Evolutionary conservation across 306 rosid species (phyloP).

Genomic region (Cicer bijugum): DNA sequence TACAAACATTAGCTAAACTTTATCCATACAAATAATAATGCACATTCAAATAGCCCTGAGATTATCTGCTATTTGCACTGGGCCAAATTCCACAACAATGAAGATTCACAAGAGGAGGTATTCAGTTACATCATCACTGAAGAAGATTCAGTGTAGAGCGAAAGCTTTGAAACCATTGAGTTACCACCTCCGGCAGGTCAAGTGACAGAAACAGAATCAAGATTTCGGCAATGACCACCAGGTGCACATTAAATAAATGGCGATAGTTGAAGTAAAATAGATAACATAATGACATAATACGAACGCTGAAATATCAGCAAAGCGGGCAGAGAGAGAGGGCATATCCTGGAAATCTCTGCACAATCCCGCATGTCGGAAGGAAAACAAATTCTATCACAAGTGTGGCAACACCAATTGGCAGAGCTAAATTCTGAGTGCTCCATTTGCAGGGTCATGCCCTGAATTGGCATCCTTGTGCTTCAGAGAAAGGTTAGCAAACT

Average conservation of each 20-base stretch:
- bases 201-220: slow-evolving; percentile 55
- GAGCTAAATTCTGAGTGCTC: slow-evolving; percentile 71
- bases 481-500: slow-evolving; percentile 82
- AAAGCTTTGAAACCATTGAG: slow-evolving; percentile 53
- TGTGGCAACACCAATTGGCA: slow-evolving; percentile 44
- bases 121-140: slow-evolving; percentile 48
- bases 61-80: slow-evolving; percentile 43
- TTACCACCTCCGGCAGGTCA: slow-evolving; percentile 91
- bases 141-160: slow-evolving; percentile 31
- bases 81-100: slow-evolving; percentile 43
- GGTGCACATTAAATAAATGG: slow-evolving; percentile 68
- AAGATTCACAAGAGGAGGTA: slow-evolving; percentile 50
- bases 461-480: slow-evolving; percentile 80
- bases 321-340: slow-evolving; percentile 56
- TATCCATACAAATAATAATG: slow-evolving; percentile 55
- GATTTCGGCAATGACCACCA: slow-evolving; percentile 75
- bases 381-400: slow-evolving; percentile 49
- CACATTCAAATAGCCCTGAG: slow-evolving; percentile 50
- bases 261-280: slow-evolving; percentile 54
- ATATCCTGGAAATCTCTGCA: slow-evolving; percentile 59
- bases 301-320: slow-evolving; percentile 50
- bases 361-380: slow-evolving; percentile 59
- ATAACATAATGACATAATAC: slow-evolving; percentile 46
- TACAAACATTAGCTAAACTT: slow-evolving; percentile 50
- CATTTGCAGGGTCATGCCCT: slow-evolving; percentile 71